Conservation (phyloP, 345 rosid genomes). For the Citrus trifoliata region DNA sequence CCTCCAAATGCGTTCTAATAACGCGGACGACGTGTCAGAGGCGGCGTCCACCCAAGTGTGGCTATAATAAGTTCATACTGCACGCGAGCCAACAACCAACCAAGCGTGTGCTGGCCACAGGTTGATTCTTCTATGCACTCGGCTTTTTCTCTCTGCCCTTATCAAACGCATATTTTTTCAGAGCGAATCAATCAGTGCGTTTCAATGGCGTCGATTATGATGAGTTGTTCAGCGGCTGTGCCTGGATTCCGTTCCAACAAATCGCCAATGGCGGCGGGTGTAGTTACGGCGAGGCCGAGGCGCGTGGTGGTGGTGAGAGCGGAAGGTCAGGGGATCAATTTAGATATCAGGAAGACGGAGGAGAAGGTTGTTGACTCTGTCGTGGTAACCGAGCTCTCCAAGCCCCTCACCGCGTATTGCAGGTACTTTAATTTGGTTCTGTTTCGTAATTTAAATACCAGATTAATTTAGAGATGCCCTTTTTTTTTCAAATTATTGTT, state of each 20-base stretch:
- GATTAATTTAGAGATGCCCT: no score
- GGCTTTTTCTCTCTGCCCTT: not conserved
- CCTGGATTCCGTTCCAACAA: constrained; percentile 27
- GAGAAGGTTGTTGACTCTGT: constrained; percentile 86
- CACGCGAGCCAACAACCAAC: not conserved
- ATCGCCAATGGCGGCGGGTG: constrained; percentile 14
- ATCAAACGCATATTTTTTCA: not conserved
- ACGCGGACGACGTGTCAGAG: not conserved
- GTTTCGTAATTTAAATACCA: no score
- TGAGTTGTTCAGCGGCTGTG: constrained; percentile 3
- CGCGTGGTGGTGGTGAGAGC: constrained; percentile 59
- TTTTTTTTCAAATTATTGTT: no score
- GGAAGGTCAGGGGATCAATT: constrained; percentile 64
- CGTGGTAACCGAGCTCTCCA: constrained; percentile 67
- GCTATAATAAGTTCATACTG: not conserved
- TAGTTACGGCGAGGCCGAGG: constrained; percentile 24
- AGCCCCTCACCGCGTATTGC: constrained; percentile 83
- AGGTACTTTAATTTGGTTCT: constrained; percentile 33
- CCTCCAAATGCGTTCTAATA: no score
- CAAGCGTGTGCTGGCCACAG: constrained; percentile 57
- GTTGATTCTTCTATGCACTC: constrained; percentile 5
- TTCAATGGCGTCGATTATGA: constrained; percentile 37
- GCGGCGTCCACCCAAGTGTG: constrained; percentile 2
- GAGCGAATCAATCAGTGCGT: not conserved
- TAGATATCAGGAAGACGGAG: constrained; percentile 75